Evolutionary conservation across 176 grass and related monocot genomes (phyloP).

Genomic region (Oryza coarctata): DNA sequence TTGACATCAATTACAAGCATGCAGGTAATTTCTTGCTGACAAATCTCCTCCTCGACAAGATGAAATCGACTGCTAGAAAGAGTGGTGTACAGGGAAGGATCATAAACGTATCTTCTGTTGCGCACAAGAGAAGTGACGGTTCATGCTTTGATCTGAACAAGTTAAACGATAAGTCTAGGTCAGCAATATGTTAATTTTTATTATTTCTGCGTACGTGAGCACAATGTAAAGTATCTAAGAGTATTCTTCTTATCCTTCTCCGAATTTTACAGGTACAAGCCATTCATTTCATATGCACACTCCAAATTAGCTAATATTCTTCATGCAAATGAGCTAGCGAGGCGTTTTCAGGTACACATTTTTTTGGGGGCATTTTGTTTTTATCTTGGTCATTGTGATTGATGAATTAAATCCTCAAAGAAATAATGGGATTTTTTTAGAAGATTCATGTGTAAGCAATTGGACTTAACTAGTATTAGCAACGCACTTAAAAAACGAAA

Average conservation of each 20-base stretch:
- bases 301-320: conserved; percentile 92
- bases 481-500: background rate
- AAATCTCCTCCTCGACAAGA: conserved; percentile 75
- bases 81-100: conserved; percentile 77
- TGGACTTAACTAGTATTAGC: background rate
- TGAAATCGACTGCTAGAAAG: conserved; percentile 74
- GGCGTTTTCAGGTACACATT: conserved; percentile 50
- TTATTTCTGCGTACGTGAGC: background rate
- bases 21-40: conserved; percentile 90
- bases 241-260: background rate
- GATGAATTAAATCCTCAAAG: background rate
- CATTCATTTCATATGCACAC: conserved; percentile 50
- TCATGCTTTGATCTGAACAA: conserved; percentile 55
- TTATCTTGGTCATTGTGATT: background rate
- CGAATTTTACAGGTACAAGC: conserved; percentile 48
- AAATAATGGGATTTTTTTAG: background rate
- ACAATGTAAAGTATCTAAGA: background rate
- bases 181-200: background rate
- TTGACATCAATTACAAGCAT: background rate
- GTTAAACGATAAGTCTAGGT: conserved; percentile 66
- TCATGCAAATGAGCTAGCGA: conserved; percentile 78
- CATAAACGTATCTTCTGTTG: conserved; percentile 61
- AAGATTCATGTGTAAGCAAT: background rate
- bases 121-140: conserved; percentile 59
- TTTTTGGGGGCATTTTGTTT: background rate